Evolutionary conservation across 2,329 filamentous ascomycete species (phyloP).

Genomic region (Blastomyces gilchristii): DNA sequence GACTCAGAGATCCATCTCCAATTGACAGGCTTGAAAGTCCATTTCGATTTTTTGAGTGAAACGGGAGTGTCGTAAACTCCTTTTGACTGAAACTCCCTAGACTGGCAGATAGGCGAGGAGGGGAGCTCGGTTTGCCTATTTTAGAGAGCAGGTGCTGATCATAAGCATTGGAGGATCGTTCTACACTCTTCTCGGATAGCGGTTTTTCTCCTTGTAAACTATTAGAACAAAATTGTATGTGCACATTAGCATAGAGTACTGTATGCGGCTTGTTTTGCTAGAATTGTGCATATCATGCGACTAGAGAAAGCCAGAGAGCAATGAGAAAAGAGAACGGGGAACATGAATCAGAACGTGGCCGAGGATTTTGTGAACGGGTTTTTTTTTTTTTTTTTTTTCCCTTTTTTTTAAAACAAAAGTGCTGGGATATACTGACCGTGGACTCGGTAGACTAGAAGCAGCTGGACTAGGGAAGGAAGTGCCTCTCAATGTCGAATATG

Average conservation of each 20-base stretch:
- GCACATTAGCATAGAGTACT: slow-evolving; percentile 5
- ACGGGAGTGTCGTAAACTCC: slow-evolving; percentile 21
- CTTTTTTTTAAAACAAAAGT: not conserved
- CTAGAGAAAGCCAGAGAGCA: not conserved
- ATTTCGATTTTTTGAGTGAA: slow-evolving; percentile 26
- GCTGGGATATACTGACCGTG: slow-evolving; percentile 11
- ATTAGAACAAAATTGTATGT: slow-evolving; percentile 9
- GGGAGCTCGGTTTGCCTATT: slow-evolving; percentile 50
- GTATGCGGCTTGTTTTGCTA: not conserved
- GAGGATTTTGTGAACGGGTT: not conserved
- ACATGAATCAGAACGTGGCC: not conserved
- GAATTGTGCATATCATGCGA: not conserved
- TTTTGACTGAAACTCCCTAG: slow-evolving; percentile 24
- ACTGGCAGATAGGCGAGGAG: slow-evolving; percentile 36
- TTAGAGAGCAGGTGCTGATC: slow-evolving; percentile 53
- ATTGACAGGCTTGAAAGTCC: slow-evolving; percentile 14
- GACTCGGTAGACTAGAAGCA: slow-evolving; percentile 8
- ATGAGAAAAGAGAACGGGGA: not conserved
- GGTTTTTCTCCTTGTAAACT: slow-evolving; percentile 52
- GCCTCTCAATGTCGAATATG: slow-evolving; percentile 4
- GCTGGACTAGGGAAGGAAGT: slow-evolving; percentile 8
- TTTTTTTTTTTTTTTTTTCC: too few species aligned
- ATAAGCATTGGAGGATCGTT: slow-evolving; percentile 51
- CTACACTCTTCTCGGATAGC: slow-evolving; percentile 47
- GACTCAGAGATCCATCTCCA: slow-evolving; percentile 14